These are phyloP conservation scores for Phytophthora pini DNA, from an alignment of 352 stramenopile genomes.

Conservation along the genomic window DNA sequence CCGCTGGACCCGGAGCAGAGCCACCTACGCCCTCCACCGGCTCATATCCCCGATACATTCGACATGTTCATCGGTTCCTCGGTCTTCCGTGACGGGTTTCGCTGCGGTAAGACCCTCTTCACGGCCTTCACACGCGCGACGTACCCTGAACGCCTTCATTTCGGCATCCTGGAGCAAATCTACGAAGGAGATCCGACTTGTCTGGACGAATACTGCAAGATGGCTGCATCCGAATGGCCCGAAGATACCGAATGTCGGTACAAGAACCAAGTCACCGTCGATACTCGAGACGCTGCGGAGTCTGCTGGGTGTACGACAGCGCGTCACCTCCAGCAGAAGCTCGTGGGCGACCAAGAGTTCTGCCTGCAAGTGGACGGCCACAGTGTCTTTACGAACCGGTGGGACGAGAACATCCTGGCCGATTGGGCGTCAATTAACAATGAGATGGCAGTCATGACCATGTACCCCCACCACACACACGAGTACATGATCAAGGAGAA, in stretches of 20 bases:
- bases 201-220: conserved; percentile 79
- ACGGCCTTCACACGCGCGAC: conserved; percentile 68
- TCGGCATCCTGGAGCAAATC: conserved; percentile 84
- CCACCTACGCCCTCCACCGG: conserved; percentile 64
- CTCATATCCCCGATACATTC: conserved; percentile 48
- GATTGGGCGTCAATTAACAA: conserved; percentile 77
- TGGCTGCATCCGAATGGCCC: conserved; percentile 65
- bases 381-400: conserved; percentile 84
- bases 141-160: conserved; percentile 70
- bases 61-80: conserved; percentile 77
- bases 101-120: conserved; percentile 81
- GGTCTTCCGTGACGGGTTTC: conserved; percentile 79
- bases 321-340: conserved; percentile 76
- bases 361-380: conserved; percentile 85
- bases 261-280: conserved; percentile 65
- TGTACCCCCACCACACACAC: conserved; percentile 79
- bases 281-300: conserved; percentile 69
- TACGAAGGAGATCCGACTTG: conserved; percentile 71
- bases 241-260: conserved; percentile 62
- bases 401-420: conserved; percentile 68
- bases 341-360: conserved; percentile 74
- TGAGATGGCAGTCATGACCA: conserved; percentile 82
- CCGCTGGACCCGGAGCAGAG: conserved; percentile 39
- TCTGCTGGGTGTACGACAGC: conserved; percentile 75
- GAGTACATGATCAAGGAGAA: conserved; percentile 69